Base-by-base conservation (phyloP, 2,329 filamentous ascomycete genomes). In the Aaosphaeria pasadenensis region DNA sequence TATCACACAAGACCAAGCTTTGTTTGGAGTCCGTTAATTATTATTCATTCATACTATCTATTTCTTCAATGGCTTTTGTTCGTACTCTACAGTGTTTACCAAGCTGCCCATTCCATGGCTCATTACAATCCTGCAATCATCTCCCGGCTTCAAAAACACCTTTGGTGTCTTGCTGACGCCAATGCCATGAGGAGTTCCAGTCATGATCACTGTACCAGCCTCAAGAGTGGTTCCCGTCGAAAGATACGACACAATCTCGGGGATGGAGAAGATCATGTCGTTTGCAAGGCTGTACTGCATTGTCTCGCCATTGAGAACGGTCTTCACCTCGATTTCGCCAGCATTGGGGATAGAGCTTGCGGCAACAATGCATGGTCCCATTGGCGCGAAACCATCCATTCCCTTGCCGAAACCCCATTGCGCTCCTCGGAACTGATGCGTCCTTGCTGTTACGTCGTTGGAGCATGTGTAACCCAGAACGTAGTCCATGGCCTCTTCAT, bases 401-500 rank as follows among this genome's bases (percentile, higher is more conserved):
- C 76, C 55, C 53, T 82, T 81, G 4, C 71, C 74, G 50, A 79
- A 81, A 0, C 73, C 69, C 74, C 75, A 81, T 56, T 82, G 79
- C 0, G 63, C 66, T 4, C 49, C 48, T 11, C 45, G 45, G 31
- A 76, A 58, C 50, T 82, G 79, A 39, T 73, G 63, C 45, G 76
- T 75, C 0, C 79, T 71, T 0, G 74, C 71, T 0, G 77, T 78
- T 0, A 82, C 64, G 50, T 82, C 79, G 47, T 82, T 82, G 6
- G 75, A 77, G 13, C 62, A 64, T 0, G 76, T 78, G 54, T 80
- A 82, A 1, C 72, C 80, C 0, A 74, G 71, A 3, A 83, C 67
- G 46, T 79, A 78, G 0, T 67, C 60, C 9, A 77, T 58, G 0
- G 77, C 77, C 0, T 75, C 56, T 1, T 67, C 64, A 11, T 60